Evolutionary conservation across 2,329 filamentous ascomycete species (phyloP).

Genomic region (Pseudonectria buxi): DNA sequence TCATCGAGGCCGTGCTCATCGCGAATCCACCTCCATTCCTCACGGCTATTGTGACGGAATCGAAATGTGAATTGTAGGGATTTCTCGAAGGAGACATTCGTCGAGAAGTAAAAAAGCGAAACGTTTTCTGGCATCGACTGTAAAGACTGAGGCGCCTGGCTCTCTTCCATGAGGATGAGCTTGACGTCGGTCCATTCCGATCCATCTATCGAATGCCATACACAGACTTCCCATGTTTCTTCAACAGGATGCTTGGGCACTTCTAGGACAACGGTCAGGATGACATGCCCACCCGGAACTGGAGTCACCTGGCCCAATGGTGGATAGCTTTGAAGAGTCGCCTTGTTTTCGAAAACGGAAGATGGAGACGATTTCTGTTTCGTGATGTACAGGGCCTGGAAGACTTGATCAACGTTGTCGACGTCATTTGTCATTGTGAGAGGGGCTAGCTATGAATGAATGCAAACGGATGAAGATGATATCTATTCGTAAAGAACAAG

Average conservation of each 20-base stretch:
- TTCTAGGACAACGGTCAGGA: slow-evolving; percentile 65
- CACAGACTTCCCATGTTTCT: slow-evolving; percentile 61
- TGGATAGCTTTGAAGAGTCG: slow-evolving; percentile 50
- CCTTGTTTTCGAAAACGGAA: slow-evolving; percentile 24
- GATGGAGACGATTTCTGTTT: slow-evolving; percentile 29
- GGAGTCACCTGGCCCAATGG: slow-evolving; percentile 69
- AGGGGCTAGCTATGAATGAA: too few species aligned
- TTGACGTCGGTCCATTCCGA: slow-evolving; percentile 48
- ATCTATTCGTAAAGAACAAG: too few species aligned
- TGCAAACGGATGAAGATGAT: too few species aligned
- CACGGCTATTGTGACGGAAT: slow-evolving; percentile 47
- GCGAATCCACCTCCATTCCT: slow-evolving; percentile 64
- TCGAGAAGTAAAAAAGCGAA: slow-evolving; percentile 46
- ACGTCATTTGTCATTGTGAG: slow-evolving; percentile 19
- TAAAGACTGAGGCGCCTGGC: slow-evolving; percentile 43
- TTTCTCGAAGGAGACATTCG: slow-evolving; percentile 39
- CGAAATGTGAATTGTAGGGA: slow-evolving; percentile 63
- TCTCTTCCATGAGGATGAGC: slow-evolving; percentile 23
- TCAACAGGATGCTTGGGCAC: slow-evolving; percentile 48
- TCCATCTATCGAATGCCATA: slow-evolving; percentile 64
- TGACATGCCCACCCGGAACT: slow-evolving; percentile 40
- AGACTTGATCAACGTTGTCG: slow-evolving; percentile 31
- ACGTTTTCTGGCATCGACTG: slow-evolving; percentile 25
- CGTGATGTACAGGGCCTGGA: slow-evolving; percentile 31
- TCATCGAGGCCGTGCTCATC: slow-evolving; percentile 58